These are phyloP conservation scores for Chimonanthus praecox DNA, from an alignment of 164 flowering plant species.

Conservation along the genomic window DNA sequence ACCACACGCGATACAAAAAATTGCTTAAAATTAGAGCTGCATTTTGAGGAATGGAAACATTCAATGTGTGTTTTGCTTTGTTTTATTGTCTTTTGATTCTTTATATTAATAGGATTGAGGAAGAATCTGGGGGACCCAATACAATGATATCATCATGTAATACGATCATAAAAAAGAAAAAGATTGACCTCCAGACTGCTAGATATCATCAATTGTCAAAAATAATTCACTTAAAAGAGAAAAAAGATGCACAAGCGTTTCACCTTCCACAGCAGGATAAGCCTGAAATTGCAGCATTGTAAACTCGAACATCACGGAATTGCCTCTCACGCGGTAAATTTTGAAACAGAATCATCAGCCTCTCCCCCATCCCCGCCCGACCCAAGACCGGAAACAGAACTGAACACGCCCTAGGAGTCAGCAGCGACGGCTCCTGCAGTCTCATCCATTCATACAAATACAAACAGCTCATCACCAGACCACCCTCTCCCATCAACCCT, in stretches of 20 bases:
- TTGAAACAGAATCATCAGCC: constrained; percentile 52
- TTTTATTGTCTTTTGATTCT: too few species aligned
- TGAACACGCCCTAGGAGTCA: constrained; percentile 56
- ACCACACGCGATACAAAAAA: too few species aligned
- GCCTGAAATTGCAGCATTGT: constrained; percentile 77
- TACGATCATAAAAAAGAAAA: background rate
- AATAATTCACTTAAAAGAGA: background rate
- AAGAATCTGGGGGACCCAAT: too few species aligned
- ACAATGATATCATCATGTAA: background rate
- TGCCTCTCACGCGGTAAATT: constrained; percentile 47
- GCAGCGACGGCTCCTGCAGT: constrained; percentile 58
- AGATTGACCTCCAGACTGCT: too few species aligned
- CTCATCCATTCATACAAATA: constrained; percentile 92
- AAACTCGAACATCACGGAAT: constrained; percentile 63
- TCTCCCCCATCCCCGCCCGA: constrained; percentile 54
- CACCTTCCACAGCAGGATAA: constrained; percentile 64
- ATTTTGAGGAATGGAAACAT: too few species aligned
- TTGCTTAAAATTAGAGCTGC: too few species aligned
- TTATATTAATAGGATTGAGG: too few species aligned
- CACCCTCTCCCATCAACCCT: constrained; percentile 52
- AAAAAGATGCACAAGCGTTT: background rate
- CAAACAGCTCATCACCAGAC: constrained; percentile 48
- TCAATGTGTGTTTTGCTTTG: too few species aligned
- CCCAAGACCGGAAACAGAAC: constrained; percentile 66
- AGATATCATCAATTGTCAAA: background rate